Evolutionary conservation across 306 rosid genomes (phyloP), one percentile per base, ranked within the genome.

Genomic region (Citrullus mucosospermus): DNA sequence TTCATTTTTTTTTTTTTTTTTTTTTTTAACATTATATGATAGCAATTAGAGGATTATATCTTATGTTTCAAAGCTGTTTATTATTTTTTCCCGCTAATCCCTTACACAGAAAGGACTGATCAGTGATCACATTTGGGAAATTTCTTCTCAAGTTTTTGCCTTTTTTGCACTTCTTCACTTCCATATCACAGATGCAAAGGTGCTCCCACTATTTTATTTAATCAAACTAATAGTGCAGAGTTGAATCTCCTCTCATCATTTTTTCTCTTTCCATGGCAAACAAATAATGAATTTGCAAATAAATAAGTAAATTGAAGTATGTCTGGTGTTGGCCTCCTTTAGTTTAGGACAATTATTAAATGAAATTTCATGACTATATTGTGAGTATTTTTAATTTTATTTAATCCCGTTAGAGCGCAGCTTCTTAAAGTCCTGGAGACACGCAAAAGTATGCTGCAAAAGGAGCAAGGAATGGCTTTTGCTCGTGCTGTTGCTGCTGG

Each of bases 391-490:
- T 43, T 81, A 66, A 36, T 70, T 68, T 55, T 36, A 50, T 28
- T 68, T 68, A 73, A 71, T 79, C 80, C 50, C 76, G 60, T 66
- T 76, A 96, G 99, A 88, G 93, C 85, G 80, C 97, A 96, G 82
- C 99, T 96, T 81, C 81, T 96, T 82, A 96, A 91, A 90, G 98
- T 96, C 80, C 82, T 96, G 81, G 99, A 96, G 86, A 88, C 93
- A 16, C 98, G 99, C 57, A 96, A 90, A 80, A 85, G 85, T 72
- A 86, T 87, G 86, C 90, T 96, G 56, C 98, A 90, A 89, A 96
- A 96, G 87, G 99, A 96, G 91, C 99, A 96, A 86, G 99, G 98
- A 76, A 96, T 96, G 99, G 98, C 98, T 81, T 96, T 96, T 87
- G 99, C 99, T 43, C 96, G 98, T 34, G 99, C 99, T 82, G 98